These are phyloP conservation scores for Dispira simplex DNA, from an alignment of 192 early-diverging fungal species.

Conservation along the genomic window DNA sequence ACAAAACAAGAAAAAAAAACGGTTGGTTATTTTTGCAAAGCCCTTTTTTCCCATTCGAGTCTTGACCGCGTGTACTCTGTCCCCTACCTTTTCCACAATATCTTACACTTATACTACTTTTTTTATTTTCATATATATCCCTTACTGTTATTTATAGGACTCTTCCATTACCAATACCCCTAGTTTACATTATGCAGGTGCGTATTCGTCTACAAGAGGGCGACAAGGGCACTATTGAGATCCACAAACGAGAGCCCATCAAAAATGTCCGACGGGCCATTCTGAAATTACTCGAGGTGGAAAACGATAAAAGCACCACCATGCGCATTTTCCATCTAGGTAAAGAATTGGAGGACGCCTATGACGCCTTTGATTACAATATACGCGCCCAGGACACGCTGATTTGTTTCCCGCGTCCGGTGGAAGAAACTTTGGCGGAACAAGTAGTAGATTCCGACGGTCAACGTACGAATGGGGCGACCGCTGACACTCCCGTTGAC, in stretches of 20 bases:
- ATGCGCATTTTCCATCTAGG: slow-evolving; percentile 3
- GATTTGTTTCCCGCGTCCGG: too few relatives aligned
- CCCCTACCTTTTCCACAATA: too few relatives aligned
- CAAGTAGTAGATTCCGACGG: neutral
- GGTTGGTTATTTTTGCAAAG: too few relatives aligned
- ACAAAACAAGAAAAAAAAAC: too few relatives aligned
- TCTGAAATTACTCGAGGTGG: neutral
- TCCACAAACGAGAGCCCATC: slow-evolving; percentile 3
- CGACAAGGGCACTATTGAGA: neutral
- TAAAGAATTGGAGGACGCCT: slow-evolving; percentile 1
- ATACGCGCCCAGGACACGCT: neutral
- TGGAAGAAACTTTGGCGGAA: neutral
- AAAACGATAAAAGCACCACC: neutral
- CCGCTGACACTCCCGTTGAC: neutral
- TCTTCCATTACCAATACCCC: too few relatives aligned
- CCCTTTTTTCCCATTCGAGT: too few relatives aligned
- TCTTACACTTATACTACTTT: too few relatives aligned
- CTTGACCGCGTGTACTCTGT: too few relatives aligned
- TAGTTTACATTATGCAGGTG: neutral
- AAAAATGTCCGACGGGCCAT: neutral
- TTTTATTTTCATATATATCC: too few relatives aligned
- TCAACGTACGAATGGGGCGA: too few relatives aligned
- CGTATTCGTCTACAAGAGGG: neutral
- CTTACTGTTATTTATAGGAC: too few relatives aligned
- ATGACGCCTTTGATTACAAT: slow-evolving; percentile 5